Evolutionary conservation across 257 asterid genomes (phyloP).

Genomic region (Ilex asprella): DNA sequence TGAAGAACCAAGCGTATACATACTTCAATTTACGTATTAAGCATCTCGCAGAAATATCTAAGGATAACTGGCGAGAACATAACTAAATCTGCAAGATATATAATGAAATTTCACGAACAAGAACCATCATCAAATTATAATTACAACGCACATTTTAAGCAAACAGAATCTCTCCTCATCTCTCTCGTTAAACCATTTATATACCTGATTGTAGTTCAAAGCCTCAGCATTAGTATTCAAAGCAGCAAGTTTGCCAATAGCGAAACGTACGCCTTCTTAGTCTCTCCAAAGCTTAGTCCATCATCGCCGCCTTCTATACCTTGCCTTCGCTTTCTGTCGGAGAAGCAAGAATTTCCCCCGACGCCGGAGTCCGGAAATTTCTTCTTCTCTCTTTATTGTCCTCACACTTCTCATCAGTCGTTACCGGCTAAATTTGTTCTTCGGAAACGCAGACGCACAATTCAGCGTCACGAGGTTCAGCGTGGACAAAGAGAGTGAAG

Average conservation of each 20-base stretch:
- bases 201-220: conserved; percentile 55
- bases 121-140: too few relatives aligned
- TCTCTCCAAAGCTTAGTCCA: conserved; percentile 51
- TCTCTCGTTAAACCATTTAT: too few relatives aligned
- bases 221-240: conserved; percentile 29
- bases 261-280: conserved; percentile 26
- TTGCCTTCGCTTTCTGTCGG: neutral
- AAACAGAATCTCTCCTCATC: too few relatives aligned
- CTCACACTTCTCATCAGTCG: neutral
- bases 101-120: neutral
- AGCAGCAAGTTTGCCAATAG: conserved; percentile 47
- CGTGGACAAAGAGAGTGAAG: too few relatives aligned
- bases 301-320: conserved; percentile 18
- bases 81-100: neutral
- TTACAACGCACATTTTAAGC: too few relatives aligned
- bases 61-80: neutral
- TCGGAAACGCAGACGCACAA: too few relatives aligned
- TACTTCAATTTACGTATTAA: neutral
- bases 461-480: too few relatives aligned
- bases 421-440: too few relatives aligned
- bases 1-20: neutral
- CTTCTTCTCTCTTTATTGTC: neutral
- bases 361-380: neutral
- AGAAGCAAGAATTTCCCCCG: neutral
- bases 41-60: neutral